Conservation (phyloP, 2,329 filamentous ascomycete genomes). For the Talaromyces sp. region DNA sequence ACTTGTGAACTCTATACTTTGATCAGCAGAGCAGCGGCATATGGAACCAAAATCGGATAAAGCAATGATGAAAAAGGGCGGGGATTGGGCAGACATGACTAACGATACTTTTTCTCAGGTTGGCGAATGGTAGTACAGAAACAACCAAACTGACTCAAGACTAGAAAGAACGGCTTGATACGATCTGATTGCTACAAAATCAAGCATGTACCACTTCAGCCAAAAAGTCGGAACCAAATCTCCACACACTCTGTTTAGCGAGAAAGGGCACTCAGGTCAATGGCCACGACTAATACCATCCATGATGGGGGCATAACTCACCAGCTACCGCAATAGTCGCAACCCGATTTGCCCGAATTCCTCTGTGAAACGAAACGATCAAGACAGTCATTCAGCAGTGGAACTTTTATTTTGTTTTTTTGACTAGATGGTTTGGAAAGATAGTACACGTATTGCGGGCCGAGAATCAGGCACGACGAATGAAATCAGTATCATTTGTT, state of each 20-base stretch:
- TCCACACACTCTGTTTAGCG: neutral
- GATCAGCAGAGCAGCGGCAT: neutral
- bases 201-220: neutral
- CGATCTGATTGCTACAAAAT: neutral
- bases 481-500: no score
- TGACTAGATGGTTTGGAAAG: neutral
- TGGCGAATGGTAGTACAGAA: neutral
- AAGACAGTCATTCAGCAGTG: neutral
- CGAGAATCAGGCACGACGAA: neutral
- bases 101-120: neutral
- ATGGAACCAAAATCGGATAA: neutral
- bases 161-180: neutral
- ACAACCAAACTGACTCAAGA: neutral
- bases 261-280: neutral
- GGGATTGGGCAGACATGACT: no score
- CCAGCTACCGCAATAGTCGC: neutral
- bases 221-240: neutral
- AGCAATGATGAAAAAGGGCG: neutral
- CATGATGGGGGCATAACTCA: neutral
- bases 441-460: no score
- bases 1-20: neutral
- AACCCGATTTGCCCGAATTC: neutral
- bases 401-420: neutral
- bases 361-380: neutral
- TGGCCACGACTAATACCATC: neutral